These are phyloP conservation scores for Polygonum maritimum DNA, from an alignment of 148 eudicot genomes.

Conservation along the genomic window DNA sequence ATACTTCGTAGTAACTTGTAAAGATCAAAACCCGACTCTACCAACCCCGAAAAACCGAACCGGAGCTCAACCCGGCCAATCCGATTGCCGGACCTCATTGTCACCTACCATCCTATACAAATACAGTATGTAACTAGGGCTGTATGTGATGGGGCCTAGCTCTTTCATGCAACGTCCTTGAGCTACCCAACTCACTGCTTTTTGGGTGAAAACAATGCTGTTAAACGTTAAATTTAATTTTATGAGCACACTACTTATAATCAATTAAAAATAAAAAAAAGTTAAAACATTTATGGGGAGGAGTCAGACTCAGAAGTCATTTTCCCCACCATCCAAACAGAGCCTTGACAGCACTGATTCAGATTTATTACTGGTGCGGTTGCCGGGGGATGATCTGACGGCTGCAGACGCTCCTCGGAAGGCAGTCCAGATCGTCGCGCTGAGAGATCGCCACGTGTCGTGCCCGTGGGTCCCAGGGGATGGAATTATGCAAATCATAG, in stretches of 20 bases:
- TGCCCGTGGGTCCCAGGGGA: background rate
- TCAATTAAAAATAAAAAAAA: too few relatives aligned
- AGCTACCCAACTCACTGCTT: constrained; percentile 27
- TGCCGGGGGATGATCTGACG: background rate
- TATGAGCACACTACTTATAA: too few relatives aligned
- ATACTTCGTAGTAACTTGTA: too few relatives aligned
- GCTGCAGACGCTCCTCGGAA: background rate
- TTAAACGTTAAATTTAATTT: too few relatives aligned
- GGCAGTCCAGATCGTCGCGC: background rate
- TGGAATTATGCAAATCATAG: constrained; percentile 22
- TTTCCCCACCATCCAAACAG: constrained; percentile 16
- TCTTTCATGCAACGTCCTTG: constrained; percentile 48
- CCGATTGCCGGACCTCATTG: too few relatives aligned
- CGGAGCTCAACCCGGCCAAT: too few relatives aligned
- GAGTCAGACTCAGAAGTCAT: constrained; percentile 10
- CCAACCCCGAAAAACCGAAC: too few relatives aligned
- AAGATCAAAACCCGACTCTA: too few relatives aligned
- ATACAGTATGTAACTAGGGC: background rate
- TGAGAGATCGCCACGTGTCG: background rate
- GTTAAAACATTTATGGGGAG: background rate
- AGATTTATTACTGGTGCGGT: constrained; percentile 13
- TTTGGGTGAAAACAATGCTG: constrained; percentile 48
- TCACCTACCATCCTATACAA: too few relatives aligned
- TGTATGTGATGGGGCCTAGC: background rate
- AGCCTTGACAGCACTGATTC: constrained; percentile 22